Percentiles rank a stretch among this genome's conserved stretches.
These are phyloP conservation scores for Boletus bicolor DNA, from an alignment of 768 basidiomycete species.

Conservation along the genomic window DNA sequence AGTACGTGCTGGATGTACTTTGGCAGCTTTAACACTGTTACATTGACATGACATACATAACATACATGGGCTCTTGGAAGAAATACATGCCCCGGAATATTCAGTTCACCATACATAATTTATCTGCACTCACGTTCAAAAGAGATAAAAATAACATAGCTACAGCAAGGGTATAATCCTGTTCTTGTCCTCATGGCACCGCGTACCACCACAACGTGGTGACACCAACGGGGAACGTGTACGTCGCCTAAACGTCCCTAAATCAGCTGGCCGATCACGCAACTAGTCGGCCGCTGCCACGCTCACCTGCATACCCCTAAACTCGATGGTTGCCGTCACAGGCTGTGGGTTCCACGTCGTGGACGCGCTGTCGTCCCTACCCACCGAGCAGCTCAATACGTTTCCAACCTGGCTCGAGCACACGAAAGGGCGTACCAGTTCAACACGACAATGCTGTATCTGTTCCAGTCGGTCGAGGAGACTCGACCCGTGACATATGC, in stretches of 20 bases:
- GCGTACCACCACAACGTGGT: slow-evolving; percentile 55
- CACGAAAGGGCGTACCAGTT: slow-evolving; percentile 47
- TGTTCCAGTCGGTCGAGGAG: slow-evolving; percentile 51
- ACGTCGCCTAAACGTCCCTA: slow-evolving; percentile 44
- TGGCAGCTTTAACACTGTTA: too few relatives aligned
- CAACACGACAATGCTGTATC: slow-evolving; percentile 71
- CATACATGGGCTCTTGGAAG: too few relatives aligned
- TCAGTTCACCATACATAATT: not conserved
- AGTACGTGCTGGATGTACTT: too few relatives aligned
- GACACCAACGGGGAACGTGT: slow-evolving; percentile 78
- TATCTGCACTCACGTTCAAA: not conserved
- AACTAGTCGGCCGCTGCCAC: not conserved
- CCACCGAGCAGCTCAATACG: not conserved
- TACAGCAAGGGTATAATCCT: not conserved
- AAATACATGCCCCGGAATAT: not conserved
- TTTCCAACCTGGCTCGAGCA: not conserved
- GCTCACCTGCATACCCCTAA: slow-evolving; percentile 56
- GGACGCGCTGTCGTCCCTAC: slow-evolving; percentile 48
- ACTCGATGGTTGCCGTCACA: slow-evolving; percentile 58
- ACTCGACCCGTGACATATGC: slow-evolving; percentile 62
- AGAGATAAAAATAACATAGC: not conserved
- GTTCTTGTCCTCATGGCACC: slow-evolving; percentile 1
- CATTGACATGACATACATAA: too few relatives aligned
- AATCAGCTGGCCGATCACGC: not conserved
- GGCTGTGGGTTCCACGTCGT: slow-evolving; percentile 53